Evolutionary conservation across 2,329 filamentous ascomycete genomes (phyloP).

Genomic region (Xylariaceae sp.): DNA sequence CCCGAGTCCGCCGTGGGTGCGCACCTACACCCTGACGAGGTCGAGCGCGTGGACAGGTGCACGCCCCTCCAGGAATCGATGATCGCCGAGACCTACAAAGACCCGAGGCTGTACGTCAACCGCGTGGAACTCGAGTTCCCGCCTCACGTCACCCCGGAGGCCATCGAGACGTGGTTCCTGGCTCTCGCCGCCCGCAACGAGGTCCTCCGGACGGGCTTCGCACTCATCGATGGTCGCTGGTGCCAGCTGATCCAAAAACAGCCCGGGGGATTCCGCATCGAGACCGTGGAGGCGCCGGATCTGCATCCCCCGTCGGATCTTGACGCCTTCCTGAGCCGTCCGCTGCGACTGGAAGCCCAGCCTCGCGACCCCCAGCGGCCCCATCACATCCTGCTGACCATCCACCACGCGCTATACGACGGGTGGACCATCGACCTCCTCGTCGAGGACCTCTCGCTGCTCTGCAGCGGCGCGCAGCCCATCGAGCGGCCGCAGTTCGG

Average conservation of each 20-base stretch:
- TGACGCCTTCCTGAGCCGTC: constrained; percentile 39
- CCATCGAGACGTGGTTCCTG: constrained; percentile 42
- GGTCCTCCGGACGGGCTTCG: constrained; percentile 68
- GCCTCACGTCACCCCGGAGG: constrained; percentile 20
- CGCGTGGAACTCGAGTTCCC: constrained; percentile 59
- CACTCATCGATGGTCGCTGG: constrained; percentile 44
- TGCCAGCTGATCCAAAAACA: constrained; percentile 57
- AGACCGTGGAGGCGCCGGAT: constrained; percentile 17
- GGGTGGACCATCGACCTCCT: constrained; percentile 86
- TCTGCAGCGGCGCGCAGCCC: constrained; percentile 31
- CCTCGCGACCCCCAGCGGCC: constrained; percentile 8
- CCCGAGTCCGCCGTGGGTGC: too few species aligned
- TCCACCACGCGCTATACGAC: constrained; percentile 84
- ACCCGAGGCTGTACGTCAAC: constrained; percentile 65
- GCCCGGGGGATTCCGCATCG: constrained; percentile 36
- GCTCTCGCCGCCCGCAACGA: constrained; percentile 49
- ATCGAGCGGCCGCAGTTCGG: constrained; percentile 50
- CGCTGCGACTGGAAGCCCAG: constrained; percentile 54
- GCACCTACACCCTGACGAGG: too few species aligned
- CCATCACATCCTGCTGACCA: constrained; percentile 40
- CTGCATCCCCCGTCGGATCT: constrained; percentile 31
- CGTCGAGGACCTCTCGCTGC: constrained; percentile 53
- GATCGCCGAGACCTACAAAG: constrained; percentile 63
- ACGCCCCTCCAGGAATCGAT: constrained; percentile 72
- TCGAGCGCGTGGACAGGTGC: constrained; percentile 49